phyloP scores from a whole-genome alignment of 2,329 filamentous ascomycete species.

The Botryotinia convoluta region DNA sequence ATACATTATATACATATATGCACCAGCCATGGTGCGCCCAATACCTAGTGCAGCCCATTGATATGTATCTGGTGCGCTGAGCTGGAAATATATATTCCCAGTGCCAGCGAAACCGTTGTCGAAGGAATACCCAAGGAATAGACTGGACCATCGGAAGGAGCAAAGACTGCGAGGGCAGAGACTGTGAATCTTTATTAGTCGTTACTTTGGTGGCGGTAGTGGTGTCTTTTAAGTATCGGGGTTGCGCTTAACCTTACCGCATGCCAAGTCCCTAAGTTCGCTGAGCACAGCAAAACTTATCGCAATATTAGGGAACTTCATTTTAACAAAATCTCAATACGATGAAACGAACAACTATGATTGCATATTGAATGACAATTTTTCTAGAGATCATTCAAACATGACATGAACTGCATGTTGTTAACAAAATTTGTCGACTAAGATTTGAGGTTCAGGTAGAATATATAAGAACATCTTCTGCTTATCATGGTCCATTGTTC shows the following conservation, averaged over 20 bases:
- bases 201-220: not conserved
- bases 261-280: not conserved
- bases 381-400: not conserved
- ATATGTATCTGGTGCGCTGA: constrained; percentile 51
- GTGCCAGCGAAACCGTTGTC: constrained; percentile 17
- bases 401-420: not conserved
- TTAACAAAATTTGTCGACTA: not conserved
- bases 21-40: constrained; percentile 51
- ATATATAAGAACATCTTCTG: not conserved
- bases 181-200: not conserved
- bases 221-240: not conserved
- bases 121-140: constrained; percentile 31
- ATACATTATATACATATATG: constrained; percentile 61
- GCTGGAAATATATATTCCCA: constrained; percentile 57
- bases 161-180: not conserved
- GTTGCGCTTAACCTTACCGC: not conserved
- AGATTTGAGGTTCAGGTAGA: not conserved
- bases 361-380: not conserved
- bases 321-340: not conserved
- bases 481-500: not conserved
- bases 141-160: constrained; percentile 21
- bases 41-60: constrained; percentile 57
- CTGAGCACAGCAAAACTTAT: not conserved
- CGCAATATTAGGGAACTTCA: not conserved
- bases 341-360: not conserved